Evolutionary conservation across 345 rosid species (phyloP).

Genomic region (Streptanthus diversifolius): DNA sequence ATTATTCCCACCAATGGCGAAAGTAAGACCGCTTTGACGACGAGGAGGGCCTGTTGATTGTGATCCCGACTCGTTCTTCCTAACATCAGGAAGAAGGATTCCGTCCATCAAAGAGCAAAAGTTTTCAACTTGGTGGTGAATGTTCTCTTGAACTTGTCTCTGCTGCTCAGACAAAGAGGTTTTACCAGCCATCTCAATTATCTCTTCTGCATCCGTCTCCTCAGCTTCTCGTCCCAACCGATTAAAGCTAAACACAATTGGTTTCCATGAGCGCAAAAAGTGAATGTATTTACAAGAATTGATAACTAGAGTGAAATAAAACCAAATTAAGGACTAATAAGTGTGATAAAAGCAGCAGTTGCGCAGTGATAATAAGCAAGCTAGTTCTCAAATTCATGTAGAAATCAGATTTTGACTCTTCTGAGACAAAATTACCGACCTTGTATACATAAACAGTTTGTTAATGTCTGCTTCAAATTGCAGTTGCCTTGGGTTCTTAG

Average conservation of each 20-base stretch:
- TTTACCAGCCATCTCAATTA: slow-evolving; percentile 78
- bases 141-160: slow-evolving; percentile 77
- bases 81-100: slow-evolving; percentile 54
- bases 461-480: slow-evolving; percentile 85
- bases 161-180: slow-evolving; percentile 71
- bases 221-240: slow-evolving; percentile 71
- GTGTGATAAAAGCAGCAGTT: background rate
- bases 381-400: background rate
- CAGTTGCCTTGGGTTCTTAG: slow-evolving; percentile 70
- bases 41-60: slow-evolving; percentile 35
- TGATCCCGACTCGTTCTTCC: slow-evolving; percentile 22
- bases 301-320: background rate
- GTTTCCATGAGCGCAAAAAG: background rate
- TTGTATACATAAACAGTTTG: slow-evolving; percentile 74
- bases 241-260: slow-evolving; percentile 53
- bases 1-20: slow-evolving; percentile 54
- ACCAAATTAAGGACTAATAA: background rate
- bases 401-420: background rate
- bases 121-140: slow-evolving; percentile 58
- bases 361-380: background rate
- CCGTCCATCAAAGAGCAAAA: slow-evolving; percentile 66
- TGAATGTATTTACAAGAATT: background rate
- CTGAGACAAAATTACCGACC: slow-evolving; percentile 39
- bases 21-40: slow-evolving; percentile 68
- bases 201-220: slow-evolving; percentile 80